phyloP scores from a whole-genome alignment of 129 eudicot species.

The Centaurea solstitialis region DNA sequence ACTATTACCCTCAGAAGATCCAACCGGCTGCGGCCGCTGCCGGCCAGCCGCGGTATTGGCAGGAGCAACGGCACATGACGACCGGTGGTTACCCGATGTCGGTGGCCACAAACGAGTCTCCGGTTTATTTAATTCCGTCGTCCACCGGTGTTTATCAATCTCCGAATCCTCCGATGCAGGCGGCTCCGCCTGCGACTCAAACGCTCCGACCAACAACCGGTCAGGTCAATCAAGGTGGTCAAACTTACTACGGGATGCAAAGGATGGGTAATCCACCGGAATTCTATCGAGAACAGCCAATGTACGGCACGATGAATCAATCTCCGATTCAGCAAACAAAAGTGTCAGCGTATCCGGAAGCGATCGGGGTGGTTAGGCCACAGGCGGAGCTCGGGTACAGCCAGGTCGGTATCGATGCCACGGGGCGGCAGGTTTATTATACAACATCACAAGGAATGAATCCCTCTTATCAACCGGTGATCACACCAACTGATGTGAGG shows the following conservation, averaged over 20 bases:
- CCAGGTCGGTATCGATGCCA: constrained; percentile 42
- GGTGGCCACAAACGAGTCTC: constrained; percentile 31
- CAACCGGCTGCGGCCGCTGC: constrained; percentile 20
- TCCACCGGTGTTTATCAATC: constrained; percentile 39
- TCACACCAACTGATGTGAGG: constrained; percentile 22
- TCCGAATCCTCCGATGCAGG: constrained; percentile 18
- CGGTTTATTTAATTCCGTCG: constrained; percentile 43
- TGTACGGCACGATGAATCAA: constrained; percentile 35
- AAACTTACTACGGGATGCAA: constrained; percentile 45
- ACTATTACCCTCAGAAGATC: constrained; percentile 33
- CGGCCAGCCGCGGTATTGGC: constrained; percentile 32
- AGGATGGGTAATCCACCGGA: constrained; percentile 44
- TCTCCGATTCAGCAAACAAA: constrained; percentile 30
- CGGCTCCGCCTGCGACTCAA: background rate
- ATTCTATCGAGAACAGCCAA: constrained; percentile 43
- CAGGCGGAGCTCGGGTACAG: constrained; percentile 30
- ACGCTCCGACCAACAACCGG: constrained; percentile 33
- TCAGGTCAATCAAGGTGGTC: constrained; percentile 41
- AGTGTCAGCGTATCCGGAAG: constrained; percentile 38
- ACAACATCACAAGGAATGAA: constrained; percentile 28
- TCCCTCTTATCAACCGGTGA: constrained; percentile 38
- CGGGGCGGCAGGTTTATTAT: constrained; percentile 49
- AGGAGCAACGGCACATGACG: constrained; percentile 37
- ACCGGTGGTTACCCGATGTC: constrained; percentile 36
- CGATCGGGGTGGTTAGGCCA: constrained; percentile 40